phyloP scores from a whole-genome alignment of 1,139 yeast genomes.

The Taphrina deformans region DNA sequence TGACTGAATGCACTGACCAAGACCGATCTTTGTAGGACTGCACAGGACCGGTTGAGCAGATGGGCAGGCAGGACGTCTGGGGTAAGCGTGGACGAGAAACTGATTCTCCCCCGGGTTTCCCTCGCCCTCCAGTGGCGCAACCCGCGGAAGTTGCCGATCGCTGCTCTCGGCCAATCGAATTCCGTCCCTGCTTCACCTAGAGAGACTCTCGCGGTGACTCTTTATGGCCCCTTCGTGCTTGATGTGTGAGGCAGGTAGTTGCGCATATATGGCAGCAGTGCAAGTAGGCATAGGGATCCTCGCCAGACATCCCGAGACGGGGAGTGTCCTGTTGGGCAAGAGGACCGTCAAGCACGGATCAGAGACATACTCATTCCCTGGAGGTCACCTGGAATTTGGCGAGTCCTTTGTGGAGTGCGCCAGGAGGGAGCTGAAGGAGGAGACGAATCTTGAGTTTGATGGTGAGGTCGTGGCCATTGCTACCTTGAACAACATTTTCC shows the following conservation, averaged over 20 bases:
- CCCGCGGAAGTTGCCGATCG: background rate
- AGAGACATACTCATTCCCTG: background rate
- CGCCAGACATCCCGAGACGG: background rate
- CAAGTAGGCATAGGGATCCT: constrained; percentile 2
- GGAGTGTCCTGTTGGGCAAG: background rate
- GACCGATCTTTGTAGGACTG: too few relatives aligned
- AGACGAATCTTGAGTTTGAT: background rate
- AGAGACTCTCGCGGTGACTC: too few relatives aligned
- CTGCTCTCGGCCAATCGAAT: too few relatives aligned
- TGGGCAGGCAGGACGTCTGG: background rate
- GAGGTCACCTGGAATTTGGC: constrained; percentile 7
- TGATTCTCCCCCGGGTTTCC: background rate
- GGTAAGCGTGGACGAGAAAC: background rate
- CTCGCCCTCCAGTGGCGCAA: background rate
- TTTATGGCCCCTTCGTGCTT: too few relatives aligned
- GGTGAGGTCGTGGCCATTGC: background rate
- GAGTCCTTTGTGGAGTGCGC: constrained; percentile 5
- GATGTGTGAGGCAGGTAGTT: too few relatives aligned
- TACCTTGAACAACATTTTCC: constrained; percentile 6
- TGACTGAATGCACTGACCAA: too few relatives aligned
- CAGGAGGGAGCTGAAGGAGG: background rate
- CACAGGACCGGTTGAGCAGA: too few relatives aligned
- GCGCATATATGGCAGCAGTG: constrained; percentile 1
- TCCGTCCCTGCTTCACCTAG: too few relatives aligned
- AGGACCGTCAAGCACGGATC: background rate